Conservation (phyloP, 805 yeast genomes). For the Brettanomyces bruxellensis region DNA sequence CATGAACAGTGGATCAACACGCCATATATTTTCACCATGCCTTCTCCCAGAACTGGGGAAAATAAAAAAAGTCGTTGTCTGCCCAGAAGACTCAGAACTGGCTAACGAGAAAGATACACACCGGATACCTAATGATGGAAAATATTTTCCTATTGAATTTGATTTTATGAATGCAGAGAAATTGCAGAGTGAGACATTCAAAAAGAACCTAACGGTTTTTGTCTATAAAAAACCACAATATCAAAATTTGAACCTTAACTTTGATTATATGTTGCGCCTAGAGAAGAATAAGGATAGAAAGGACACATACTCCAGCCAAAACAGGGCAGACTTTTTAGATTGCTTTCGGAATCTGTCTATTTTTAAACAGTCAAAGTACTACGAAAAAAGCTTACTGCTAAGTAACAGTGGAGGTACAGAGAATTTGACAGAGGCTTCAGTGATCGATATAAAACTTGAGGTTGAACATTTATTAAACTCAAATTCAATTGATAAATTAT, state of each 20-base stretch:
- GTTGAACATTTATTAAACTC: slow-evolving; percentile 31
- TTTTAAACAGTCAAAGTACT: slow-evolving; percentile 13
- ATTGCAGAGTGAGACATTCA: slow-evolving; percentile 28
- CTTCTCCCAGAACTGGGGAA: slow-evolving; percentile 51
- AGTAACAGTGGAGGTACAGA: slow-evolving; percentile 6
- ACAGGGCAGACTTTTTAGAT: slow-evolving; percentile 1
- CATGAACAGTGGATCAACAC: slow-evolving; percentile 29
- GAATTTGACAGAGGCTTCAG: slow-evolving; percentile 28
- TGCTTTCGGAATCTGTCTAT: slow-evolving; percentile 12
- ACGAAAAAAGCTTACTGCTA: slow-evolving; percentile 13
- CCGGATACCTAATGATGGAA: slow-evolving; percentile 15
- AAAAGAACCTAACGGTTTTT: slow-evolving; percentile 36
- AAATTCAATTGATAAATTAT: slow-evolving; percentile 46
- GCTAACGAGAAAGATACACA: neutral
- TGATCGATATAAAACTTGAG: slow-evolving; percentile 50
- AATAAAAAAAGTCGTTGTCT: slow-evolving; percentile 39
- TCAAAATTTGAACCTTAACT: slow-evolving; percentile 19
- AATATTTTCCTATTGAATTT: slow-evolving; percentile 42
- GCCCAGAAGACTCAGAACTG: slow-evolving; percentile 13
- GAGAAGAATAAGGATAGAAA: slow-evolving; percentile 1
- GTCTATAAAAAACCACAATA: slow-evolving; percentile 40
- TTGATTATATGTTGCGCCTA: slow-evolving; percentile 7
- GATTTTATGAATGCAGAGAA: slow-evolving; percentile 30
- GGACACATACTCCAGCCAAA: neutral
- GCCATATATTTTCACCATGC: slow-evolving; percentile 47